These are phyloP conservation scores for Crucihimalaya himalaica DNA, from an alignment of 345 rosid species.

Conservation along the genomic window DNA sequence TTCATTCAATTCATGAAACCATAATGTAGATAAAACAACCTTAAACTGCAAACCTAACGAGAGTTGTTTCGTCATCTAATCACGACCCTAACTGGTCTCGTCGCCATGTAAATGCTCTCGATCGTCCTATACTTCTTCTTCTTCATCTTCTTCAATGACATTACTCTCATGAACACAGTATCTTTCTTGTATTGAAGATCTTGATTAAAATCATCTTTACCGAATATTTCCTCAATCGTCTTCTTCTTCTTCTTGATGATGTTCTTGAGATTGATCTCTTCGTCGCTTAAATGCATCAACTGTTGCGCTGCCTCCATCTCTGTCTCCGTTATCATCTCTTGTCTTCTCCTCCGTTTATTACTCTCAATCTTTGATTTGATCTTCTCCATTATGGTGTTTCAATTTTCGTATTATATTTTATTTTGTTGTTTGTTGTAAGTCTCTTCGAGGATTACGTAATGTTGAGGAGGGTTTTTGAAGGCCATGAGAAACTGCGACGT, in stretches of 20 bases:
- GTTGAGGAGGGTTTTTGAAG: conserved; percentile 12
- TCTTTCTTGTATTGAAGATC: conserved; percentile 33
- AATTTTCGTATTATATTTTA: neutral
- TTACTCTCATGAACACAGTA: conserved; percentile 16
- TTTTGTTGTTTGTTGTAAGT: neutral
- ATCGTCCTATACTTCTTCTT: conserved; percentile 26
- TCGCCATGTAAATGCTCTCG: conserved; percentile 40
- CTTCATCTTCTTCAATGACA: conserved; percentile 25
- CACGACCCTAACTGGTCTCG: conserved; percentile 28
- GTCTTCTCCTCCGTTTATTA: conserved; percentile 18
- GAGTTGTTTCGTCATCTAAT: conserved; percentile 18
- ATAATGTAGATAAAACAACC: neutral
- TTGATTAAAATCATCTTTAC: conserved; percentile 20
- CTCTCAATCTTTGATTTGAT: neutral
- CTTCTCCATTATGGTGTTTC: conserved; percentile 18
- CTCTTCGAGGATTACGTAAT: conserved; percentile 24
- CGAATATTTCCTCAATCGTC: conserved; percentile 35
- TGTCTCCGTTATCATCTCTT: conserved; percentile 4
- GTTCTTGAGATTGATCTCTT: conserved; percentile 12
- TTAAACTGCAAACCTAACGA: neutral
- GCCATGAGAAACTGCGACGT: conserved; percentile 36
- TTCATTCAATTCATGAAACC: neutral
- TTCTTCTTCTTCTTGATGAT: conserved; percentile 27
- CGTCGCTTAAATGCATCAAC: conserved; percentile 33
- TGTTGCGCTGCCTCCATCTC: conserved; percentile 34